Base-by-base conservation (phyloP, 768 basidiomycete species). In the Mycena crocata region DNA sequence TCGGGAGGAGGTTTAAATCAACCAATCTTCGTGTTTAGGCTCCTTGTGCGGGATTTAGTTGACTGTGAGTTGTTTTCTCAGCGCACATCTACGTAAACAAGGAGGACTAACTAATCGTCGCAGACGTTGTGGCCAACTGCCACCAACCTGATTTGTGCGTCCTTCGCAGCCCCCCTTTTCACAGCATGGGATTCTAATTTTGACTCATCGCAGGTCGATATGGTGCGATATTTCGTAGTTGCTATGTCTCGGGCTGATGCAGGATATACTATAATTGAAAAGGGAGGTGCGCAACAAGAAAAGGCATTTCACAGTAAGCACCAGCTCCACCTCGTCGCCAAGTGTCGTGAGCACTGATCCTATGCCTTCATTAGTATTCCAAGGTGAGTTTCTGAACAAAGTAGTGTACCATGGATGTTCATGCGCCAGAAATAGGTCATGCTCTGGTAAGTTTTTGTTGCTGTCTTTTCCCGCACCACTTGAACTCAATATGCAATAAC, bases 201-300 rank as follows among this genome's bases (percentile, higher is more conserved):
- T 2, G 6, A 35, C 24, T 62, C 21, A 7, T 52, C 39, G 23
- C 72, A 93, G 90, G 67, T 93, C 93, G 28, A 95, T 95, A 73
- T 95, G 93, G 92, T 37, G 0, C 24, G 34, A 44, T 31, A 5
- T 66, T 17, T 54, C 59, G n/a, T n/a, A n/a, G n/a, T 10, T 21
- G 17, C 21, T 1, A 7, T 10, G 12, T 42, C n/a, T 42, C 17
- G 40, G 5, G 7, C n/a, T 42, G 6, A 21, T 21, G 40, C 9
- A 14, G 15, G 40, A 42, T 42, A 19, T 19, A 19, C n/a, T 42
- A 19, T 51, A 12, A 50, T 34, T 14, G 13, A 21, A 45, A 9
- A 94, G 93, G 95, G 96, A 98, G 81, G 96, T 98, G 21, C 85
- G 96, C 64, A 91, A 92, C 69, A 88, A 89, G 76, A 88, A 92